Evolutionary conservation across 306 rosid genomes (phyloP).

Genomic region (Boehmeria nivea): DNA sequence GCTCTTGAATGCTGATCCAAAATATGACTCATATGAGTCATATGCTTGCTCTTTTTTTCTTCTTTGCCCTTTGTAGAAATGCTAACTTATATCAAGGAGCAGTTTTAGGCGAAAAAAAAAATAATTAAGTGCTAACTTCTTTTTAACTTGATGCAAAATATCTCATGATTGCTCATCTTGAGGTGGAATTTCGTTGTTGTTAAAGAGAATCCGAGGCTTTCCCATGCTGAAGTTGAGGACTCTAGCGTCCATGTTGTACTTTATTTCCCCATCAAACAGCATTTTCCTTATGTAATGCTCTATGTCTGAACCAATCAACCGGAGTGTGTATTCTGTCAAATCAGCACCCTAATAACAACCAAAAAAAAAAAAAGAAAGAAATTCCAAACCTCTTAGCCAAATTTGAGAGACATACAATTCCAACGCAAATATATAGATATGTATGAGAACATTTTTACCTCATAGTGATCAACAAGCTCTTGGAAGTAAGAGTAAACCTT

Average conservation of each 20-base stretch:
- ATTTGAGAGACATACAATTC: background rate
- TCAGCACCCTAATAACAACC: slow-evolving; percentile 59
- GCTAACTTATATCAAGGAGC: no score
- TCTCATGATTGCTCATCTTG: slow-evolving; percentile 29
- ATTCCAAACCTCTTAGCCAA: background rate
- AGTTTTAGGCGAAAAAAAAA: no score
- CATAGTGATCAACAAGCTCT: slow-evolving; percentile 92
- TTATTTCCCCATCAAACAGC: slow-evolving; percentile 53
- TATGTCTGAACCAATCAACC: slow-evolving; percentile 89
- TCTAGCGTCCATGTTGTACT: slow-evolving; percentile 82
- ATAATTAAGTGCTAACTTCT: no score
- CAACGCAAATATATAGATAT: background rate
- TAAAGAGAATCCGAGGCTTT: slow-evolving; percentile 75
- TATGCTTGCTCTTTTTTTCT: background rate
- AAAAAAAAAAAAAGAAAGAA: no score
- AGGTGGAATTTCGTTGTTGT: slow-evolving; percentile 47
- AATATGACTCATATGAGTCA: no score
- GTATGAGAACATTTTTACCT: slow-evolving; percentile 36
- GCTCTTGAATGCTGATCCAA: no score
- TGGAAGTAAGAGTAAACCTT: slow-evolving; percentile 82
- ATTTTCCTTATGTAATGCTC: slow-evolving; percentile 76
- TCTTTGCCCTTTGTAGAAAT: background rate
- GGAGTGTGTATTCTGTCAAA: slow-evolving; percentile 80
- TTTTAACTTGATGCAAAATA: background rate
- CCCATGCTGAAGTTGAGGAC: slow-evolving; percentile 98